Evolutionary conservation across 2,329 filamentous ascomycete genomes (phyloP).

Genomic region (Kalaharituber pfeilii): DNA sequence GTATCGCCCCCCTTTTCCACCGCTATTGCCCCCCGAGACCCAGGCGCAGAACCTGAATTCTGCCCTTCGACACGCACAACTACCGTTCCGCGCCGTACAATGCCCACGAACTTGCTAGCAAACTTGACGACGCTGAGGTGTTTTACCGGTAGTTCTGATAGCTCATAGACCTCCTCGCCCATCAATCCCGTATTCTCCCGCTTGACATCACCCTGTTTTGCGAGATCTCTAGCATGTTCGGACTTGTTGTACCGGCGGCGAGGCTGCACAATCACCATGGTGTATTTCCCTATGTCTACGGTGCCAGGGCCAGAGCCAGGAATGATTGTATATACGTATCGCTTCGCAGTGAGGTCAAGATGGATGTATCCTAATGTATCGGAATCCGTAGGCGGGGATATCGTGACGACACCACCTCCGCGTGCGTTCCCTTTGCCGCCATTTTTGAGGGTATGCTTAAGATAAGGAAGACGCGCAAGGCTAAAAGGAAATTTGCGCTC

Average conservation of each 20-base stretch:
- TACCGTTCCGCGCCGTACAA: not conserved
- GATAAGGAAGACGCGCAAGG: not conserved
- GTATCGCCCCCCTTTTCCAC: not conserved
- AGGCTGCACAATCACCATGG: not conserved
- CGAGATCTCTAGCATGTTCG: no score
- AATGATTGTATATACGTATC: not conserved
- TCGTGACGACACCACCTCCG: not conserved
- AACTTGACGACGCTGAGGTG: not conserved
- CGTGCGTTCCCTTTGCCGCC: not conserved
- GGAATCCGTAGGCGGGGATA: not conserved
- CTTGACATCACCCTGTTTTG: not conserved
- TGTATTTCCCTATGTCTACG: not conserved
- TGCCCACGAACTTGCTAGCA: not conserved
- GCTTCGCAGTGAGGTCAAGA: not conserved
- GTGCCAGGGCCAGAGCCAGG: not conserved
- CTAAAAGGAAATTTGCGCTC: not conserved
- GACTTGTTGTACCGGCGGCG: no score
- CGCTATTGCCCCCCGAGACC: not conserved
- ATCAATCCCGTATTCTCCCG: not conserved
- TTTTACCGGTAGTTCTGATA: not conserved
- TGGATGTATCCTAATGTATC: not conserved
- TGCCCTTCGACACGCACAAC: not conserved
- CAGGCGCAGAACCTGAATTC: not conserved
- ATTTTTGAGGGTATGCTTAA: not conserved
- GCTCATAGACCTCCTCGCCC: not conserved